Evolutionary conservation across 129 eudicot genomes (phyloP).

Genomic region (Scalesia atractyloides): DNA sequence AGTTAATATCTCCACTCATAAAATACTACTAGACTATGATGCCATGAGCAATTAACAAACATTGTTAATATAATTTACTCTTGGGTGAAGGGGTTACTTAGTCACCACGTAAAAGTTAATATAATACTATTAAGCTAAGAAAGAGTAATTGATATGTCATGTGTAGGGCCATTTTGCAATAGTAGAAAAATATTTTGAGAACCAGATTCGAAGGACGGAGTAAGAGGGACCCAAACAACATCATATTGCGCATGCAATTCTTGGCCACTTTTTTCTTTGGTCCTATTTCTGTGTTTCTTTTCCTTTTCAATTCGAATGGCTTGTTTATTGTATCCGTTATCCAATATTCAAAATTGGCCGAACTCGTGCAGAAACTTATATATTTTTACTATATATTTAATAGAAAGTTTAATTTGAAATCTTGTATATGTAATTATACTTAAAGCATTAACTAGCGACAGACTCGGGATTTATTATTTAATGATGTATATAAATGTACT

Average conservation of each 20-base stretch:
- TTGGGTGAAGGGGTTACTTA: constrained; percentile 9
- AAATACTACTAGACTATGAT: too few relatives aligned
- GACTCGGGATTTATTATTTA: too few relatives aligned
- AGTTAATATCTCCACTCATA: too few relatives aligned
- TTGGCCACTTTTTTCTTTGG: constrained; percentile 16
- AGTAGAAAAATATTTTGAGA: background rate
- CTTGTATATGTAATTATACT: too few relatives aligned
- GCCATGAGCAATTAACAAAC: too few relatives aligned
- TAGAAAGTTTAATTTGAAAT: too few relatives aligned
- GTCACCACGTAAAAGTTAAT: background rate
- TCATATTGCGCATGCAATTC: constrained; percentile 36
- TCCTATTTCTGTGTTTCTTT: background rate
- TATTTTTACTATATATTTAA: too few relatives aligned
- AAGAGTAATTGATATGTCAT: too few relatives aligned
- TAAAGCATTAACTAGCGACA: too few relatives aligned
- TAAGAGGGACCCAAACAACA: constrained; percentile 28
- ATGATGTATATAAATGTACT: too few relatives aligned
- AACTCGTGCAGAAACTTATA: too few relatives aligned
- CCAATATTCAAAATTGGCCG: too few relatives aligned
- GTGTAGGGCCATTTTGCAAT: constrained; percentile 17
- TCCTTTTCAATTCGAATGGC: background rate
- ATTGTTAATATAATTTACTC: background rate
- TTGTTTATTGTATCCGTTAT: background rate
- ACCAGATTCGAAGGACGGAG: constrained; percentile 23
- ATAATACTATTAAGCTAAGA: background rate